Conservation (phyloP, 352 stramenopile genomes). For the Globisporangium paddicum region DNA sequence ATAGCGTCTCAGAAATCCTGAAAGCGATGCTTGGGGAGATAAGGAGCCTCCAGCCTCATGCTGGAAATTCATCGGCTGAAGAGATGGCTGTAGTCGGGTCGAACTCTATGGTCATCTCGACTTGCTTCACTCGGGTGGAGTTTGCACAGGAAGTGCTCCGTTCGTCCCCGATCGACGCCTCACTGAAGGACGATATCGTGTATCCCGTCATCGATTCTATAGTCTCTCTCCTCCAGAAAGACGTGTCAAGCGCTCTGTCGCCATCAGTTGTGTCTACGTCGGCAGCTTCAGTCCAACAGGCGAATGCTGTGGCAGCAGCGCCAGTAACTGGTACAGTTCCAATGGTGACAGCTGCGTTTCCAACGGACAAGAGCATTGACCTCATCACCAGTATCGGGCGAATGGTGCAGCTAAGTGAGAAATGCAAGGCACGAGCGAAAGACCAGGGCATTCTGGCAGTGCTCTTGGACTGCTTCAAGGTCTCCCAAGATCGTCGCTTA, state of each 20-base stretch:
- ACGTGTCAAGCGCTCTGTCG: constrained; percentile 24
- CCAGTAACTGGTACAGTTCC: not conserved
- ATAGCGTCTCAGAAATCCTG: constrained; percentile 1
- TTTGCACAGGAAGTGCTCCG: constrained; percentile 25
- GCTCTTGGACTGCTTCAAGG: constrained; percentile 37
- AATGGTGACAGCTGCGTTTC: constrained; percentile 26
- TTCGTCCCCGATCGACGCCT: not conserved
- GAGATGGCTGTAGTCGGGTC: constrained; percentile 24
- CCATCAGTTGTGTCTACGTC: constrained; percentile 12
- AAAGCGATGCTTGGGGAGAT: constrained; percentile 14
- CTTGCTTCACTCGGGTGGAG: constrained; percentile 30
- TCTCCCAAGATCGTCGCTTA: constrained; percentile 24
- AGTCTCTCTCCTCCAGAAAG: constrained; percentile 31
- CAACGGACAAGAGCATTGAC: constrained; percentile 18
- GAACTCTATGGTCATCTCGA: constrained; percentile 28
- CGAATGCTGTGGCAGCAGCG: constrained; percentile 15
- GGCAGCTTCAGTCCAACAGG: constrained; percentile 19
- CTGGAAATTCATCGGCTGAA: constrained; percentile 1
- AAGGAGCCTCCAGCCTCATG: not conserved
- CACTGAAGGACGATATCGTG: constrained; percentile 8
- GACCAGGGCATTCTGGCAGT: constrained; percentile 26
- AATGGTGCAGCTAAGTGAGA: constrained; percentile 36
- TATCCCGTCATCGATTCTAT: constrained; percentile 30
- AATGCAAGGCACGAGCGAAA: constrained; percentile 35
- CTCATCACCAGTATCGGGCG: constrained; percentile 45